phyloP scores from a whole-genome alignment of 164 flowering plant genomes.

The Stephania japonica region DNA sequence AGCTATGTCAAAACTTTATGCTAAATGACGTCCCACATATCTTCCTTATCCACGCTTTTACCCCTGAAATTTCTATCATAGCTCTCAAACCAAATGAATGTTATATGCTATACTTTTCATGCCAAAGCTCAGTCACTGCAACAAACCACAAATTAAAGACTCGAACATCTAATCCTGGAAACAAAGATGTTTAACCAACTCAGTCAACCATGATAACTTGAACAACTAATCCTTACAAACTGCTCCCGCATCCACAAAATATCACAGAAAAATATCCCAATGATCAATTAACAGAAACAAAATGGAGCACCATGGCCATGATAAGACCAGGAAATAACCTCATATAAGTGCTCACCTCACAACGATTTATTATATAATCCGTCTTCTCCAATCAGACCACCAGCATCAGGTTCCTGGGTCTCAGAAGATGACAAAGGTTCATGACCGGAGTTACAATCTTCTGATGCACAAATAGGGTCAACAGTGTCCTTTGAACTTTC shows the following conservation, averaged over 20 bases:
- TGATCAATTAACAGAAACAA: not conserved
- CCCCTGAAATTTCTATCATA: no score
- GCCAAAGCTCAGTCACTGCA: not conserved
- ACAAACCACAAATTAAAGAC: not conserved
- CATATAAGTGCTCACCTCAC: constrained; percentile 35
- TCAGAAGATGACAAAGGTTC: constrained; percentile 13
- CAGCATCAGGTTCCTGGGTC: constrained; percentile 22
- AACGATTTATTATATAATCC: constrained; percentile 24
- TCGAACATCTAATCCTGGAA: not conserved
- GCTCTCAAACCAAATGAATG: not conserved
- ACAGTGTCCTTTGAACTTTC: constrained; percentile 16
- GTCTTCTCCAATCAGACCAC: constrained; percentile 22
- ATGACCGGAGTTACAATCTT: constrained; percentile 20
- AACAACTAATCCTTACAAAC: not conserved
- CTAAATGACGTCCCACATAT: no score
- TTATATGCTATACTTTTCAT: not conserved
- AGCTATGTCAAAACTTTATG: no score
- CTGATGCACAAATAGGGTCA: constrained; percentile 20
- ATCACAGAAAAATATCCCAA: not conserved
- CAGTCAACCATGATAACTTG: not conserved
- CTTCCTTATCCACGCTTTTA: no score
- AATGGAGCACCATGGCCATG: not conserved
- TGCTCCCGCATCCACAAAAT: not conserved
- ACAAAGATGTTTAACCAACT: not conserved
- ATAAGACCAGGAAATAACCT: not conserved